Evolutionary conservation across 2,329 filamentous ascomycete species (phyloP), one percentile per base, ranked within the genome.

Genomic region (Lachnellula occidentalis): DNA sequence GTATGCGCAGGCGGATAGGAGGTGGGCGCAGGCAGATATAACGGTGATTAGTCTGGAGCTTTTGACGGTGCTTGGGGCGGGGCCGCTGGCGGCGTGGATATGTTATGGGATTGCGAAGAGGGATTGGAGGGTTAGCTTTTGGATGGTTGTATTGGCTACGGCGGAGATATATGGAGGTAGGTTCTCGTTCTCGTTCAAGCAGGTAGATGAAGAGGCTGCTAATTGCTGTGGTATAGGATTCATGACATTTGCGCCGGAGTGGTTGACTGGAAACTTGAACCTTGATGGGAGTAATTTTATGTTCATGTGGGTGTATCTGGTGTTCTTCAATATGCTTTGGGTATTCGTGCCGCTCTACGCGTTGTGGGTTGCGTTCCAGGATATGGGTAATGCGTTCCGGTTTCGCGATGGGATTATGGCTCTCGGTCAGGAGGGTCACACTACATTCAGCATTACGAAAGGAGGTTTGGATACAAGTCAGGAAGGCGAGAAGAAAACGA

Each of bases 211-310:
- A 9, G 2, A 12, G 17, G 41, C 55, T 37, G 54, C 34, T 48
- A 15, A 56, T 19, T 34, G n/a, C 11, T 15, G 43, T 6, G 34
- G 36, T 31, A 48, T 39, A 82, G 80, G 83, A 17, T 87, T 83
- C 71, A 86, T 87, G 80, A 87, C 84, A 0, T 87, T 87, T 66
- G 83, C 79, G 69, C 84, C 84, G 12, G 84, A 87, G 70, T 87
- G 84, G 84, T 71, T 87, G 12, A 80, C 77, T 2, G 78, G 77
- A 50, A 86, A 78, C 66, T 66, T 76, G 59, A 85, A 84, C 65
- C 77, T 87, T 56, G 81, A 86, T 67, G 75, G 76, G 17, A 82
- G 77, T 71, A 87, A 86, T 70, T 85, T 81, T 62, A 84, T 87
- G 81, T 68, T 64, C 24, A 55, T 57, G 39, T 87, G 83, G 83